Conservation (phyloP, 208 protist genomes). For the Crithidia thermophila region DNA sequence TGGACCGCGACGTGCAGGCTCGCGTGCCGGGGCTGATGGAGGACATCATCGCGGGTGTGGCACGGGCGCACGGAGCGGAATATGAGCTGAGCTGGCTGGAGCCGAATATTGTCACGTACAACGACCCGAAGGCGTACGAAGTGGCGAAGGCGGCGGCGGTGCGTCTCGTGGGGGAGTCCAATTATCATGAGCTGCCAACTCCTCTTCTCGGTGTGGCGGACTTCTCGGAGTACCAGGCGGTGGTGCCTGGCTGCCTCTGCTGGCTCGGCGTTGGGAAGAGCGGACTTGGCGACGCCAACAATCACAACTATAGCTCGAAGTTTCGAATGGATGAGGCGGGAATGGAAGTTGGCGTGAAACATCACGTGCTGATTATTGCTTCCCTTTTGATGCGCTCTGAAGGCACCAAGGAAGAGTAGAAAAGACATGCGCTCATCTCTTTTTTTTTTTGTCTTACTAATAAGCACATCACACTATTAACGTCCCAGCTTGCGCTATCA, state of each 20-base stretch:
- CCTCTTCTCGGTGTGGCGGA: conserved; percentile 68
- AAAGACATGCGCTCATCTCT: background rate
- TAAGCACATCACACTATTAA: too few species aligned
- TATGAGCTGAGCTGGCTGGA: conserved; percentile 75
- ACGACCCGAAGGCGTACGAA: conserved; percentile 72
- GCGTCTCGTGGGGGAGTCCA: conserved; percentile 44
- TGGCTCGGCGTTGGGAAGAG: conserved; percentile 57
- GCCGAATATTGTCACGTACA: conserved; percentile 86
- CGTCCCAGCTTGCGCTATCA: too few species aligned
- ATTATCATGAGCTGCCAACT: conserved; percentile 50
- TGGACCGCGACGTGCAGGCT: conserved; percentile 65
- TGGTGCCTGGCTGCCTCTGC: conserved; percentile 76
- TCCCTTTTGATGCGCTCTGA: conserved; percentile 58
- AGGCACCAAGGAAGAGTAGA: conserved; percentile 22
- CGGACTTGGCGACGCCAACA: conserved; percentile 34
- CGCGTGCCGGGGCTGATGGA: conserved; percentile 69
- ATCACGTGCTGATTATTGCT: conserved; percentile 65
- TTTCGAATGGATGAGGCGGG: conserved; percentile 65
- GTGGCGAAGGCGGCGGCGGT: conserved; percentile 49
- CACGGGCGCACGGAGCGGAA: conserved; percentile 61
- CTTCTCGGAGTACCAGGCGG: conserved; percentile 77
- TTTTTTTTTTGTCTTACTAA: background rate
- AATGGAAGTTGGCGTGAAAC: conserved; percentile 73
- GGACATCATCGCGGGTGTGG: conserved; percentile 66
- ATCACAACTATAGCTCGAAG: conserved; percentile 77